A percentile compares a stretch with the other conserved stretches of the same genome.
phyloP scores from a whole-genome alignment of 2,329 filamentous ascomycete species.

The Trichoderma sp. region DNA sequence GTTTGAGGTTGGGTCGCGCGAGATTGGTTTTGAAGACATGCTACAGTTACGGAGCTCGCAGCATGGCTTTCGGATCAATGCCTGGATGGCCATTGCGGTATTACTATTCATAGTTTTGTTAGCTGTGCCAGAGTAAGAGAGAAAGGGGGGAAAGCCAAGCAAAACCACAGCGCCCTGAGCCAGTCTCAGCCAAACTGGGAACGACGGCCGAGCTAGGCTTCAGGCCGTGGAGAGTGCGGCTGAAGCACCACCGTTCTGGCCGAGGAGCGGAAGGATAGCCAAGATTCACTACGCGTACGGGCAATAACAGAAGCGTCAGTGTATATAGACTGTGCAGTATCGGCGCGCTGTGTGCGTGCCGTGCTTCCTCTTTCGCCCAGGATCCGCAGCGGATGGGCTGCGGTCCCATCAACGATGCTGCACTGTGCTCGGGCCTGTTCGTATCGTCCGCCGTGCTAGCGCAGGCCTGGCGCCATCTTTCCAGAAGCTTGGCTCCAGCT shows the following conservation, averaged over 20 bases:
- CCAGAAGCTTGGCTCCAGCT: conserved; percentile 14
- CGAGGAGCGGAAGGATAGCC: background rate
- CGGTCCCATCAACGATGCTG: background rate
- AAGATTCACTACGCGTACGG: background rate
- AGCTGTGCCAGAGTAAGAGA: background rate
- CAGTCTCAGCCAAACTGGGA: background rate
- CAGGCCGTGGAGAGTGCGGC: conserved; percentile 3
- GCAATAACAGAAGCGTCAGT: background rate
- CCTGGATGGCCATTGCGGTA: background rate
- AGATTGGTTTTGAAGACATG: background rate
- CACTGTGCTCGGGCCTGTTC: background rate
- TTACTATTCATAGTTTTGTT: background rate
- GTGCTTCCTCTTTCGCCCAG: background rate
- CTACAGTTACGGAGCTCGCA: background rate
- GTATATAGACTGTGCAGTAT: background rate
- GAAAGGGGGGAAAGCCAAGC: background rate
- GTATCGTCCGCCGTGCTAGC: background rate
- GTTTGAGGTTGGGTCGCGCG: background rate
- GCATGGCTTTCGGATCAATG: conserved; percentile 1
- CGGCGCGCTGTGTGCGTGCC: background rate
- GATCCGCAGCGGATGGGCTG: background rate
- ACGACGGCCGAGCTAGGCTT: background rate
- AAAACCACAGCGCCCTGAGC: background rate
- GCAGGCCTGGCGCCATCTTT: conserved; percentile 6
- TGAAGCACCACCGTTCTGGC: background rate